Evolutionary conservation across 768 basidiomycete species (phyloP), one percentile per base, ranked within the genome.

Genomic region (Lentinula sp.): DNA sequence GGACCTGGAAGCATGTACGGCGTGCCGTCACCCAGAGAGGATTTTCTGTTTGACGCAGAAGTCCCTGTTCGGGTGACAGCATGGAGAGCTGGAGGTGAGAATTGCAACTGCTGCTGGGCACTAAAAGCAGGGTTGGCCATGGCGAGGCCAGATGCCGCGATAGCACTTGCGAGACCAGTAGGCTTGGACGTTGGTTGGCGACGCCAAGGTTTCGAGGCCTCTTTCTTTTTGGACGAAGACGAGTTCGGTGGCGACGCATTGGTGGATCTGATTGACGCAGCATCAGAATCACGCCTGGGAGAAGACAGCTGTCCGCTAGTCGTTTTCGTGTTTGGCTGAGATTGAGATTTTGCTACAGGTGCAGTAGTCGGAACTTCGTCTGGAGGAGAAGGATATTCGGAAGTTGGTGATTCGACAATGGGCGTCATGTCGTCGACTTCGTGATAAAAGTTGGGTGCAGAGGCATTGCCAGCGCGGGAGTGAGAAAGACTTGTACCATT

Each of bases 141-240:
- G 50, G 85, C 81, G 34, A 87, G 73, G 16, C 87, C 84, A 16
- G 84, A 84, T 2, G 85, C 83, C 1, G 87, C 86, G 54, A 88
- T 78, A 1, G 87, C 88, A 56, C 80, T 78, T 4, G 88, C 87
- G n/a, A 89, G 78, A 23, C 84, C 83, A 0, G 82, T 79, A 2
- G 84, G 80, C 66, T 83, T 84, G 51, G 70, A 73, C 2, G 77
- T 71, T 4, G 72, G 51, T 31, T 40, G 37, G 16, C 66, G 63
- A 43, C 77, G 72, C 80, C 81, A 82, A 7, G 78, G 74, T 2
- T 78, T 80, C 62, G 77, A 76, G 18, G 72, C 69, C 40, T 73
- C 72, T 53, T 69, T 66, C 58, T 71, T 69, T 62, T 67, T 60
- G 55, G 57, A 61, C 18, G 52, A n/a, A n/a, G 40, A n/a, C 5